Conservation (phyloP, 495 filamentous ascomycete species). For the Aspergillus leporis region DNA sequence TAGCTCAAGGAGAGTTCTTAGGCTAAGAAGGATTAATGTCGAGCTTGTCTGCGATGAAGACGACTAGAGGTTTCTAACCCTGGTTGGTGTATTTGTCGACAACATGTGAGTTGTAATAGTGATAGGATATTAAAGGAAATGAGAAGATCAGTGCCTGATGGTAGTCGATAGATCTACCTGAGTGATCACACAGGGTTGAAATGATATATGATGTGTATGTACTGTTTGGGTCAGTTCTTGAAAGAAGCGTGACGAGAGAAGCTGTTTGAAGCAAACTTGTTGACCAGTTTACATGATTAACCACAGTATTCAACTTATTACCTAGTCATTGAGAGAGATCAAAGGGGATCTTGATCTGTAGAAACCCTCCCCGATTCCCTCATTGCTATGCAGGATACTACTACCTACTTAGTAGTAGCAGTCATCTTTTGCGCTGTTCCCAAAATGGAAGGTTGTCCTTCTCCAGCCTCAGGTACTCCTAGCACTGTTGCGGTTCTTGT, state of each 20-base stretch:
- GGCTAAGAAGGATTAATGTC: slow-evolving; percentile 27
- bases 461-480: neutral
- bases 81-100: neutral
- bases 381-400: too few relatives aligned
- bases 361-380: too few relatives aligned
- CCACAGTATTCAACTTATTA: too few relatives aligned
- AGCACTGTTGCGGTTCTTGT: neutral
- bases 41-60: neutral
- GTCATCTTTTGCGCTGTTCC: slow-evolving; percentile 1
- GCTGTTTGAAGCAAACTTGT: neutral
- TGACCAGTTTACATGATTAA: too few relatives aligned
- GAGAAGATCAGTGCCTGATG: too few relatives aligned
- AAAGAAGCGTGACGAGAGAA: neutral
- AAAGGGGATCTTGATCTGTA: too few relatives aligned
- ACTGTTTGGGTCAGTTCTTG: neutral
- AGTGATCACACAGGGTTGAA: too few relatives aligned
- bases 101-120: neutral
- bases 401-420: too few relatives aligned
- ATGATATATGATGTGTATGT: neutral
- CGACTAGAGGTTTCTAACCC: neutral
- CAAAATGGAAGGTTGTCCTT: slow-evolving; percentile 14
- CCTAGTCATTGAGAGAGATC: too few relatives aligned
- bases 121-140: neutral
- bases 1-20: slow-evolving; percentile 44
- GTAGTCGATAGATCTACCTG: too few relatives aligned